Evolutionary conservation across 495 filamentous ascomycete species (phyloP).

Genomic region (Echria macrotheca): DNA sequence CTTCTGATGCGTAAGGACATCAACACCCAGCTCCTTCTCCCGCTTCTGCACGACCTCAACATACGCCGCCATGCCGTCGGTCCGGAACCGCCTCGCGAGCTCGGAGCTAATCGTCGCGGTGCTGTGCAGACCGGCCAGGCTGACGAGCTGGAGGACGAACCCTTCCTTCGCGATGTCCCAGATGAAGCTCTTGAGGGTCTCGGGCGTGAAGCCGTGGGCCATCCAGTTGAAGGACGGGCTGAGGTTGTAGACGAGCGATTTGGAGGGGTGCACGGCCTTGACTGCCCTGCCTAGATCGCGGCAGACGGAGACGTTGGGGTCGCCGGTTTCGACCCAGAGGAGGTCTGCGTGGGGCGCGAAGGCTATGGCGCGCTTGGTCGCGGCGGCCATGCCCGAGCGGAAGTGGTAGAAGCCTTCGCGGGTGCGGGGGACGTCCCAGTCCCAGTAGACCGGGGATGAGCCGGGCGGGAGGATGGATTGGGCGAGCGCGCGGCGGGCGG

Average conservation of each 20-base stretch:
- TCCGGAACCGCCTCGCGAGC: conserved; percentile 75
- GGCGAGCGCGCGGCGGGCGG: conserved; percentile 67
- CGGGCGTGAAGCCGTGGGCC: conserved; percentile 81
- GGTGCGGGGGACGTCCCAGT: conserved; percentile 88
- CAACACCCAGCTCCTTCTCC: conserved; percentile 89
- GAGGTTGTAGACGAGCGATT: conserved; percentile 94
- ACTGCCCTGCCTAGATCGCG: conserved; percentile 70
- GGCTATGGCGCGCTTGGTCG: conserved; percentile 85
- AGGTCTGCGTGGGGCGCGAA: conserved; percentile 93
- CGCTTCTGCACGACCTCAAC: conserved; percentile 80
- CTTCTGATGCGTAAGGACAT: conserved; percentile 96
- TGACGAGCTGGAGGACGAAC: conserved; percentile 90
- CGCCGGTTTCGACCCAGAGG: conserved; percentile 93
- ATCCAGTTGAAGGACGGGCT: conserved; percentile 98
- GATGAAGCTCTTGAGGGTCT: conserved; percentile 76
- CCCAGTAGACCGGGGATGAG: conserved; percentile 69
- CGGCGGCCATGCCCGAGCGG: conserved; percentile 76
- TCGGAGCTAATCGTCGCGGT: conserved; percentile 85
- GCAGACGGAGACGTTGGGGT: conserved; percentile 74
- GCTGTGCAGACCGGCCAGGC: conserved; percentile 82
- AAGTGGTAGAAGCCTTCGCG: conserved; percentile 97
- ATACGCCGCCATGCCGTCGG: conserved; percentile 92
- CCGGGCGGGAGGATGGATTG: conserved; percentile 47
- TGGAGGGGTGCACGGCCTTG: conserved; percentile 57
- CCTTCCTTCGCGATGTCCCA: conserved; percentile 94